phyloP scores from a whole-genome alignment of 1,284 basidiomycete genomes.

The Clitocybe nebularis region DNA sequence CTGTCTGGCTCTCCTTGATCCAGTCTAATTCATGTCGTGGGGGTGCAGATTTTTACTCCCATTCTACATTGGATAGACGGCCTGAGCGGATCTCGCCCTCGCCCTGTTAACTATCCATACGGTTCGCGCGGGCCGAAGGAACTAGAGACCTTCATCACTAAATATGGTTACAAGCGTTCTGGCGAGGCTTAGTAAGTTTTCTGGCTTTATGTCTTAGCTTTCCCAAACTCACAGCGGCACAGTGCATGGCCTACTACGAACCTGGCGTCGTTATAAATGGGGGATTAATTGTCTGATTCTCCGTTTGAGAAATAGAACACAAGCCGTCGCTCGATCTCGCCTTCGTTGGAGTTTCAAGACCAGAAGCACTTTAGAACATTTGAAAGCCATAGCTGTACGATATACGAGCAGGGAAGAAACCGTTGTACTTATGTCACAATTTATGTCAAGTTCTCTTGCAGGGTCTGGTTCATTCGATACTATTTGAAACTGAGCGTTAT shows the following conservation, averaged over 20 bases:
- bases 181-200: slow-evolving; percentile 68
- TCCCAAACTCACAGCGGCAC: slow-evolving; percentile 9
- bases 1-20: too few species aligned
- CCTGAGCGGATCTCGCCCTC: slow-evolving; percentile 55
- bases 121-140: slow-evolving; percentile 90
- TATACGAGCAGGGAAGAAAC: neutral
- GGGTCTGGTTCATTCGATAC: too few species aligned
- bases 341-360: too few species aligned
- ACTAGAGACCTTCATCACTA: slow-evolving; percentile 71
- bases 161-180: slow-evolving; percentile 77
- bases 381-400: neutral
- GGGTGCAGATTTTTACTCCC: slow-evolving; percentile 82
- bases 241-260: slow-evolving; percentile 52
- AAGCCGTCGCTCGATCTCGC: neutral
- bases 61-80: slow-evolving; percentile 95
- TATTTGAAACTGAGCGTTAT: too few species aligned
- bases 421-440: neutral
- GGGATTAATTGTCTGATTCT: neutral
- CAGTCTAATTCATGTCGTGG: slow-evolving; percentile 1
- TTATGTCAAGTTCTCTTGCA: neutral
- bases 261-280: slow-evolving; percentile 39
- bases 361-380: neutral
- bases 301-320: neutral
- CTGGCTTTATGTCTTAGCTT: slow-evolving; percentile 2
- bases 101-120: slow-evolving; percentile 80